Evolutionary conservation across 768 basidiomycete genomes (phyloP).

Genomic region (Podaxis rugospora): DNA sequence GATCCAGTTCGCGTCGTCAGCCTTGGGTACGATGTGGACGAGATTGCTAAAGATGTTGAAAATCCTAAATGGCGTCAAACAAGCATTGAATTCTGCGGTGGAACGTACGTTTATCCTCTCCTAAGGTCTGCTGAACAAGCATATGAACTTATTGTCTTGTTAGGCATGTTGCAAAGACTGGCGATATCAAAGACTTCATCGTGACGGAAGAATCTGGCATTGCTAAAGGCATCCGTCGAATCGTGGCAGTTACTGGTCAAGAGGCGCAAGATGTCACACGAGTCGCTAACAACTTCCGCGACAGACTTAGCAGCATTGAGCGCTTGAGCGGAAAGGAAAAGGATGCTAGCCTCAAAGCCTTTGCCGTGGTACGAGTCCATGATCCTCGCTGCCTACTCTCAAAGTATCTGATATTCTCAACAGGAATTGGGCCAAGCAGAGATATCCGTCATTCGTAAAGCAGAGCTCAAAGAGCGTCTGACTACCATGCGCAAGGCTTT

Average conservation of each 20-base stretch:
- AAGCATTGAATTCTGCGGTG: slow-evolving; percentile 97
- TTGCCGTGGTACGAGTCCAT: slow-evolving; percentile 55
- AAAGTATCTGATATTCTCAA: slow-evolving; percentile 1
- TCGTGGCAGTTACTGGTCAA: slow-evolving; percentile 91
- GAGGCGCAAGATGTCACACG: slow-evolving; percentile 84
- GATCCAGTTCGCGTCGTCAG: slow-evolving; percentile 96
- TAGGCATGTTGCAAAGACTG: slow-evolving; percentile 93
- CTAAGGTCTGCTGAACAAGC: neutral
- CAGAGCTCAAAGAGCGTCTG: slow-evolving; percentile 72
- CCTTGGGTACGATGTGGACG: slow-evolving; percentile 82
- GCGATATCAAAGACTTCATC: slow-evolving; percentile 95
- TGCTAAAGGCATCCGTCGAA: slow-evolving; percentile 94
- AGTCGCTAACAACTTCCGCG: slow-evolving; percentile 56
- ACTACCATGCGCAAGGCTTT: slow-evolving; percentile 72
- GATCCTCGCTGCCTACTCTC: slow-evolving; percentile 10
- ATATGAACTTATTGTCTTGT: neutral
- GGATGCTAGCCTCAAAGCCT: slow-evolving; percentile 82
- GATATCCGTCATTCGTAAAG: slow-evolving; percentile 83
- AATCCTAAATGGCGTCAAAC: slow-evolving; percentile 90
- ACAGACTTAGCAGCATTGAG: slow-evolving; percentile 60
- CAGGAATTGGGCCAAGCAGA: slow-evolving; percentile 89
- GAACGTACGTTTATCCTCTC: slow-evolving; percentile 62
- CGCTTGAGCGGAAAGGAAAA: slow-evolving; percentile 68
- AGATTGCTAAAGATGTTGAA: slow-evolving; percentile 79
- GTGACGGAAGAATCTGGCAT: slow-evolving; percentile 96